Base-by-base conservation (phyloP, 2,329 filamentous ascomycete species). In the Furcasterigmium sp. region DNA sequence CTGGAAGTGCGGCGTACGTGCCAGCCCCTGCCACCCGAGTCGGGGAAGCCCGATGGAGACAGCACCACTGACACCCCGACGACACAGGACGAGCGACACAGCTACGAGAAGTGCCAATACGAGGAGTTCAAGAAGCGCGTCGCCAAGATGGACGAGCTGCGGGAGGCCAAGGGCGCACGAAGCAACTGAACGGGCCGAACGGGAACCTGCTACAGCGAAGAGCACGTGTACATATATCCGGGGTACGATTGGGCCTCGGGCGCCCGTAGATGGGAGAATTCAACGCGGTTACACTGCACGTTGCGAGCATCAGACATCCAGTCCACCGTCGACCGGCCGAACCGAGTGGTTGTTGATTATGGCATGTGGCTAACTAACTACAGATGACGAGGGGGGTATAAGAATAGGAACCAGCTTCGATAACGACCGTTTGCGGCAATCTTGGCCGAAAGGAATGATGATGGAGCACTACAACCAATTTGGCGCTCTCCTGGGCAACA, bases 21-120 rank as follows among this genome's bases (percentile, higher is more conserved):
- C 14, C 17, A 15, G 21, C 23, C 20, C 35, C 14, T 15, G 10
- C n/a, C 18, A 13, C 25, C 25, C 18, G 18, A 14, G 25, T 11
- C 37, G 17, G 7, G 23, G 1, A n/a, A 45, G 8, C 36, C 45
- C n/a, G 17, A 36, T 9, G 15, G 18, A 23, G 29, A 28, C 15
- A 30, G 11, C 32, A 21, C 5, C n/a, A 17, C 32, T 35, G 15
- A 35, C 32, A n/a, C 8, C 32, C n/a, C 15, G 5, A 18, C 32
- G n/a, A 35, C 45, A 39, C 62, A 97, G 93, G 83, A 90, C 66
- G 93, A 98, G 76, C 79, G 93, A 74, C 93, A 98, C 72, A 85
- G 84, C 61, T 98, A 98, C 76, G 93, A 98, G 67, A 97, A 97
- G 69, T 98, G 93, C 80, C 93, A 98, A 63, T 98, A 98, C 70